Base-by-base conservation (phyloP, 2,329 filamentous ascomycete species). In the Didymella pomorum region DNA sequence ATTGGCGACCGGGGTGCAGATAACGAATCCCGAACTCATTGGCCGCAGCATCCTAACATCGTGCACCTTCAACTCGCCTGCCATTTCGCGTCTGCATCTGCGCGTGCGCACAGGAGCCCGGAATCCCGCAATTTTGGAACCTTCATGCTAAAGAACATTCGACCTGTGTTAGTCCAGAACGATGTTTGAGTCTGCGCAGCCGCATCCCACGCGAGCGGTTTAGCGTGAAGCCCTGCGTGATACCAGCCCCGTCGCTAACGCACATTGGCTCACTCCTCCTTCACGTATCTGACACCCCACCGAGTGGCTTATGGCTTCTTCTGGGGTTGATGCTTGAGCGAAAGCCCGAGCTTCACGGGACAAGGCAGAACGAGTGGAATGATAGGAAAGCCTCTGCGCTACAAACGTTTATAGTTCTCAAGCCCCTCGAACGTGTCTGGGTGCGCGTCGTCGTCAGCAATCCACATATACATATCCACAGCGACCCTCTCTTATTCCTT, bases 241-340 rank as follows among this genome's bases (percentile, higher is more conserved):
- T 62, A 58, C 50, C 58, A 52, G 49, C 56, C 37, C 52, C 62
- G 58, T 65, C 58, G 63, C 65, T 49, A 54, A 58, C 44, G 44
- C 26, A 60, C 58, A 73, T 71, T 74, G 70, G 71, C 71, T 67
- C 59, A 61, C 44, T 39, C 43, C 50, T 58, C 59, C 50, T 42
- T 47, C 61, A 62, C 62, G 54, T 72, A 70, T 71, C 68, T 68
- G 59, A 64, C 69, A 69, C 67, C 70, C 71, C 71, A 69, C 70
- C 63, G 56, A 52, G 37, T 53, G 50, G 50, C 50, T 58, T 50
- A 58, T 65, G 69, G 64, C 65, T 66, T 66, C 62, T 51, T 52
- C 56, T 59, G 50, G 61, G 51, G 53, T 60, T 58, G 58, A 63
- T 60, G 62, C 64, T 61, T 58, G 58, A 55, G 21, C 47, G 29